phyloP scores from a whole-genome alignment of 2,329 filamentous ascomycete genomes.

The Metarhizium brunneum region DNA sequence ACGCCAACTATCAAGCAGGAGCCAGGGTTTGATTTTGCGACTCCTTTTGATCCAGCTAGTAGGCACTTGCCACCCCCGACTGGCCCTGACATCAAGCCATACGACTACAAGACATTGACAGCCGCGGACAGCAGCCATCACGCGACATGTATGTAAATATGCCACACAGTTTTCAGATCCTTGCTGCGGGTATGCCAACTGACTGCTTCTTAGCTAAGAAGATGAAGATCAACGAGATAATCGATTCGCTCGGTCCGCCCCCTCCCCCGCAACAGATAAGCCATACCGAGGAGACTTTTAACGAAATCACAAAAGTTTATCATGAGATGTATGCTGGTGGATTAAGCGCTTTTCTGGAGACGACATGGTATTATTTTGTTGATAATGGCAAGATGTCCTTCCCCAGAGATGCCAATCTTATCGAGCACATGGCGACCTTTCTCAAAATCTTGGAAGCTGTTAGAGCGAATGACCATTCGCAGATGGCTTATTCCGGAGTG shows the following conservation, averaged over 20 bases:
- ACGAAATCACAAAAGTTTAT: conserved; percentile 64
- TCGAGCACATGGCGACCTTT: conserved; percentile 59
- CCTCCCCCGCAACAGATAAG: conserved; percentile 46
- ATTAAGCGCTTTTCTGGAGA: conserved; percentile 70
- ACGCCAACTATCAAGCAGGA: conserved; percentile 25
- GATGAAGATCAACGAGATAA: conserved; percentile 66
- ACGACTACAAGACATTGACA: conserved; percentile 13
- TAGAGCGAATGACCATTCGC: conserved; percentile 37
- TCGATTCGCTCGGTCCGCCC: conserved; percentile 50
- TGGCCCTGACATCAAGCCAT: conserved; percentile 3
- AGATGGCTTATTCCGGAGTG: conserved; percentile 43
- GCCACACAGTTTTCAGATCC: not conserved
- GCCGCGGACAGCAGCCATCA: conserved; percentile 24
- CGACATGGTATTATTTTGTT: conserved; percentile 63
- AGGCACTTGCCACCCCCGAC: conserved; percentile 4
- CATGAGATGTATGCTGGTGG: conserved; percentile 66
- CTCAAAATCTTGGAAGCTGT: conserved; percentile 44
- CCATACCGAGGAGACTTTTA: conserved; percentile 41
- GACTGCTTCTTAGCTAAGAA: conserved; percentile 27
- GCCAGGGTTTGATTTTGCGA: conserved; percentile 36
- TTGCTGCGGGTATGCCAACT: not conserved
- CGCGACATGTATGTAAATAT: conserved; percentile 38
- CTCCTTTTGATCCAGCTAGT: conserved; percentile 51
- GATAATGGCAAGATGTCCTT: conserved; percentile 37
- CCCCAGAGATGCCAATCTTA: conserved; percentile 44